Evolutionary conservation across 176 grass and related monocot species (phyloP).

Genomic region (Aegilops sharonensis): DNA sequence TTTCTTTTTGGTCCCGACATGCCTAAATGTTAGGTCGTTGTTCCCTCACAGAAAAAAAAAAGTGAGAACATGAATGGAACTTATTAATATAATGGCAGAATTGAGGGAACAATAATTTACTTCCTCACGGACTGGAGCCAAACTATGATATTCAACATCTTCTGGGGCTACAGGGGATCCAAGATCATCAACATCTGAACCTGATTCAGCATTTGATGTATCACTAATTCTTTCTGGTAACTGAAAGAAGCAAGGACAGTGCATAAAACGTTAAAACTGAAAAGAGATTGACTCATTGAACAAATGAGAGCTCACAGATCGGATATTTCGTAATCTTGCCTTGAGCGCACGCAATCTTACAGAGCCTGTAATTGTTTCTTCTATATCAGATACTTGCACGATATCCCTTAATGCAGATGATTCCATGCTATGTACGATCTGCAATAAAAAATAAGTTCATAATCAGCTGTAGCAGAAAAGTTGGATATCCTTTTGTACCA

Average conservation of each 20-base stretch:
- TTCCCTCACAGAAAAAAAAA: background rate
- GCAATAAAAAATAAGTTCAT: slow-evolving; percentile 37
- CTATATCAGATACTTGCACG: slow-evolving; percentile 67
- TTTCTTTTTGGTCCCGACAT: slow-evolving; percentile 23
- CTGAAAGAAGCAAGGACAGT: slow-evolving; percentile 47
- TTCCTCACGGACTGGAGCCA: slow-evolving; percentile 90
- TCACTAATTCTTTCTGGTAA: slow-evolving; percentile 71
- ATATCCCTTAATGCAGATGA: slow-evolving; percentile 50
- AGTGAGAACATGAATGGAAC: background rate
- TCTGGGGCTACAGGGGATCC: slow-evolving; percentile 57
- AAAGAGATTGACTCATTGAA: slow-evolving; percentile 5
- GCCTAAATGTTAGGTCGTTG: background rate
- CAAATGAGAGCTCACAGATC: slow-evolving; percentile 22
- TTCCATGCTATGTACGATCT: slow-evolving; percentile 81
- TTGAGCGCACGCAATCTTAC: slow-evolving; percentile 71
- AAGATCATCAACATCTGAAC: slow-evolving; percentile 83
- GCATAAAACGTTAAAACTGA: slow-evolving; percentile 34
- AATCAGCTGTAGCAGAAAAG: slow-evolving; percentile 9
- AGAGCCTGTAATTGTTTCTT: slow-evolving; percentile 60
- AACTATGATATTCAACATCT: slow-evolving; percentile 67
- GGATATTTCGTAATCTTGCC: slow-evolving; percentile 50
- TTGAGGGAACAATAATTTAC: slow-evolving; percentile 42
- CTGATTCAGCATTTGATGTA: slow-evolving; percentile 81
- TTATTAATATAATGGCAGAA: slow-evolving; percentile 7
- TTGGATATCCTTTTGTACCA: background rate